A percentile compares a stretch with the other conserved stretches of the same genome.
Conservation (phyloP, 2,329 filamentous ascomycete species). For the Cladosporium halotolerans region DNA sequence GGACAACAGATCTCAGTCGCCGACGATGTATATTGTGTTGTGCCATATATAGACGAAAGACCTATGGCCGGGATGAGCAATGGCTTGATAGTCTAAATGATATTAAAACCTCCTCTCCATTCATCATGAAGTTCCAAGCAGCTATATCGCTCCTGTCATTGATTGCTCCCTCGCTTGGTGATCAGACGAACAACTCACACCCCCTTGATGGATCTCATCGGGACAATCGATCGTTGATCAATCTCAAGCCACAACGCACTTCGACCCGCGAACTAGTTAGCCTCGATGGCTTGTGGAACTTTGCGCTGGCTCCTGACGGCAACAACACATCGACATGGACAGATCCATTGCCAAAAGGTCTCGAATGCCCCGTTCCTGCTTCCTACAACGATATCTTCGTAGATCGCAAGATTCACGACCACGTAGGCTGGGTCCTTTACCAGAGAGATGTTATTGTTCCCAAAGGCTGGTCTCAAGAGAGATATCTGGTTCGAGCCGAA, state of each 20-base stretch:
- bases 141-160: background rate
- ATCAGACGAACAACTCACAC: background rate
- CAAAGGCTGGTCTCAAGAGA: conserved; percentile 4
- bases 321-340: background rate
- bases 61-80: background rate
- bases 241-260: conserved; percentile 4
- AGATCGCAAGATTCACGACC: conserved; percentile 1
- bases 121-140: background rate
- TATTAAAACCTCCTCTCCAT: background rate
- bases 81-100: background rate
- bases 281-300: conserved; percentile 9
- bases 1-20: background rate
- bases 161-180: background rate
- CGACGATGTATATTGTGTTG: background rate
- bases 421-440: conserved; percentile 10
- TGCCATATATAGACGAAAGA: background rate
- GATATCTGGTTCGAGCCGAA: conserved; percentile 4
- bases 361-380: conserved; percentile 8
- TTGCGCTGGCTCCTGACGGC: conserved; percentile 1
- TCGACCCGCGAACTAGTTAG: conserved; percentile 6
- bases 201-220: background rate
- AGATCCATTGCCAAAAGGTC: background rate
- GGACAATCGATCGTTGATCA: background rate
- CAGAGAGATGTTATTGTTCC: conserved; percentile 3
- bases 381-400: conserved; percentile 10